Percentiles rank a stretch among this genome's conserved stretches.
Conservation (phyloP, 768 basidiomycete genomes). For the Sistotremastrum niveocremeum region DNA sequence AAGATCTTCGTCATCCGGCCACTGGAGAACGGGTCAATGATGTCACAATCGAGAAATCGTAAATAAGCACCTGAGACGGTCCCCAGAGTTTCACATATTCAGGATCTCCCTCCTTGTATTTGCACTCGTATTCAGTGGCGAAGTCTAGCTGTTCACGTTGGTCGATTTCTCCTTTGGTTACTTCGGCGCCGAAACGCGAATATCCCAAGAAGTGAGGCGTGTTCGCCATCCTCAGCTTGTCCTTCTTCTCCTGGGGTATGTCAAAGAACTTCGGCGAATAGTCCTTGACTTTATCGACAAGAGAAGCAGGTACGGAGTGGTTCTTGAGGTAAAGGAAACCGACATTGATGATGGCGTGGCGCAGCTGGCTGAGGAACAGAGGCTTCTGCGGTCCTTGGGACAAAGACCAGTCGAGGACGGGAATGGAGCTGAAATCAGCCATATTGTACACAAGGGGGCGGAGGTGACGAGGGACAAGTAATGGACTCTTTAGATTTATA, state of each 20-base stretch:
- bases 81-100: constrained; percentile 67
- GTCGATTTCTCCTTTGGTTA: constrained; percentile 62
- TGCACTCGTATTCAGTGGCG: constrained; percentile 46
- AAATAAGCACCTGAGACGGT: constrained; percentile 41
- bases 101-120: constrained; percentile 49
- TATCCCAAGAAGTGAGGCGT: constrained; percentile 74
- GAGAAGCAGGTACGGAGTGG: constrained; percentile 34
- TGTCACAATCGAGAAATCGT: too few relatives aligned
- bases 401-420: constrained; percentile 56
- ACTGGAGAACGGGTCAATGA: constrained; percentile 27
- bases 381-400: constrained; percentile 27
- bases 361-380: constrained; percentile 50
- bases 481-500: too few relatives aligned
- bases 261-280: constrained; percentile 62
- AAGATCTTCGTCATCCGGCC: constrained; percentile 59
- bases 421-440: constrained; percentile 42
- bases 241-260: constrained; percentile 52
- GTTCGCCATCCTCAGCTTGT: constrained; percentile 55
- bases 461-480: too few relatives aligned
- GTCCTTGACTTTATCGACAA: constrained; percentile 35
- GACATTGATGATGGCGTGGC: constrained; percentile 62
- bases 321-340: constrained; percentile 74
- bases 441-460: too few relatives aligned
- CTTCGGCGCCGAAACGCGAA: constrained; percentile 53
- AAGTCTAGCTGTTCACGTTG: constrained; percentile 74